A percentile compares a stretch with the other conserved stretches of the same genome.
These are phyloP conservation scores for Debaryomycetaceae sp. DNA, from an alignment of 1,139 yeast genomes.

Conservation along the genomic window DNA sequence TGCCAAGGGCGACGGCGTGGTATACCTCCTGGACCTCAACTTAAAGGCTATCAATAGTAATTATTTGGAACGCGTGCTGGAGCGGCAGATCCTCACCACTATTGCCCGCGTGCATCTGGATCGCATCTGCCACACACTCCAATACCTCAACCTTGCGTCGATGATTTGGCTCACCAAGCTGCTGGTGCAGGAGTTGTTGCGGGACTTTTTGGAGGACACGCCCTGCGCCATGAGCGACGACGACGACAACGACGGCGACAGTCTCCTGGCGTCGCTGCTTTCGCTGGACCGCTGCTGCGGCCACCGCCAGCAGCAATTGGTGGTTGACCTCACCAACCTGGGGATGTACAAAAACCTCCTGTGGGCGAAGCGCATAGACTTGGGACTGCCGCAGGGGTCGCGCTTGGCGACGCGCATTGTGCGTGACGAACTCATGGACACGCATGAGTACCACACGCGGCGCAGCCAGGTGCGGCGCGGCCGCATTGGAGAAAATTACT, in stretches of 20 bases:
- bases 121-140: slow-evolving; percentile 19
- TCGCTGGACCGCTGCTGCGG: neutral
- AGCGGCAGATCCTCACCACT: slow-evolving; percentile 32
- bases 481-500: slow-evolving; percentile 42
- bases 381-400: slow-evolving; percentile 26
- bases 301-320: slow-evolving; percentile 19
- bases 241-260: slow-evolving; percentile 6
- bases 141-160: slow-evolving; percentile 36
- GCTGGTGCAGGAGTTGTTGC: slow-evolving; percentile 28
- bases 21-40: slow-evolving; percentile 39
- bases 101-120: slow-evolving; percentile 22
- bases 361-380: slow-evolving; percentile 48
- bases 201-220: slow-evolving; percentile 8
- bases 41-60: slow-evolving; percentile 34
- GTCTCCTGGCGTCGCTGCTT: slow-evolving; percentile 3
- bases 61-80: slow-evolving; percentile 30
- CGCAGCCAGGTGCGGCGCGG: slow-evolving; percentile 40
- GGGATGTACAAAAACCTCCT: slow-evolving; percentile 54
- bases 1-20: slow-evolving; percentile 34
- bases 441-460: slow-evolving; percentile 25
- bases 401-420: slow-evolving; percentile 28
- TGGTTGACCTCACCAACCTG: slow-evolving; percentile 47
- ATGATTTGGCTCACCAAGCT: slow-evolving; percentile 51
- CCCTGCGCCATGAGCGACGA: slow-evolving; percentile 8
- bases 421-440: slow-evolving; percentile 27